phyloP scores from a whole-genome alignment of 495 filamentous ascomycete genomes.

The Trichoderma parareesei region DNA sequence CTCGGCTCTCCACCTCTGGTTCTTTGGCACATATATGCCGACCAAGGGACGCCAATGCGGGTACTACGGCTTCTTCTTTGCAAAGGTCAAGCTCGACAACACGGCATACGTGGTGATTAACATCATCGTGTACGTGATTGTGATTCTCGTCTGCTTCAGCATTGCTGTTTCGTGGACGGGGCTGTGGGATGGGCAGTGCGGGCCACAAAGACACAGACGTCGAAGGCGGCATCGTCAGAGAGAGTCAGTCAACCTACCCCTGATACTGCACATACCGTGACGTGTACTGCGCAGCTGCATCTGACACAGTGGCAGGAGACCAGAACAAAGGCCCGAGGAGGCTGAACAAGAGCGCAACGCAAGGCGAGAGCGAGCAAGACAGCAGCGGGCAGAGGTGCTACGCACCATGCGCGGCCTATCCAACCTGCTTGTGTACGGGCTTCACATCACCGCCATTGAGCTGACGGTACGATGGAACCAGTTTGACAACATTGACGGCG shows the following conservation, averaged over 20 bases:
- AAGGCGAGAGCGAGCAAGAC: not conserved
- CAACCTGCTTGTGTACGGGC: not conserved
- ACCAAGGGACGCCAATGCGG: not conserved
- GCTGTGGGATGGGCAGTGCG: not conserved
- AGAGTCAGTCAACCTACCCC: not conserved
- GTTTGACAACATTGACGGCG: constrained; percentile 1
- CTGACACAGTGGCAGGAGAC: not conserved
- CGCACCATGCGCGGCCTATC: constrained; percentile 3
- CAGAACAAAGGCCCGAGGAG: not conserved
- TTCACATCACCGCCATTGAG: constrained; percentile 11
- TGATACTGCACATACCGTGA: not conserved
- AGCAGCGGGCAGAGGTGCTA: not conserved
- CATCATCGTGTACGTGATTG: not conserved
- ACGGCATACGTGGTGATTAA: not conserved
- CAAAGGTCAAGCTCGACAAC: not conserved
- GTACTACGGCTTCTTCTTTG: constrained; percentile 12
- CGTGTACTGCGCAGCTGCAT: not conserved
- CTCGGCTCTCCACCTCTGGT: constrained; percentile 4
- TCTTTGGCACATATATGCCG: not conserved
- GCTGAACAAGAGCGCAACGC: not conserved
- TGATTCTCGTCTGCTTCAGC: constrained; percentile 7
- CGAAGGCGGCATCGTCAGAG: not conserved
- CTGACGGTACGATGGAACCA: constrained; percentile 11
- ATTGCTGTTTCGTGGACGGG: not conserved
- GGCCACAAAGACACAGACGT: not conserved